These are phyloP conservation scores for Lumnitzera racemosa DNA, from an alignment of 345 rosid species.

Conservation along the genomic window DNA sequence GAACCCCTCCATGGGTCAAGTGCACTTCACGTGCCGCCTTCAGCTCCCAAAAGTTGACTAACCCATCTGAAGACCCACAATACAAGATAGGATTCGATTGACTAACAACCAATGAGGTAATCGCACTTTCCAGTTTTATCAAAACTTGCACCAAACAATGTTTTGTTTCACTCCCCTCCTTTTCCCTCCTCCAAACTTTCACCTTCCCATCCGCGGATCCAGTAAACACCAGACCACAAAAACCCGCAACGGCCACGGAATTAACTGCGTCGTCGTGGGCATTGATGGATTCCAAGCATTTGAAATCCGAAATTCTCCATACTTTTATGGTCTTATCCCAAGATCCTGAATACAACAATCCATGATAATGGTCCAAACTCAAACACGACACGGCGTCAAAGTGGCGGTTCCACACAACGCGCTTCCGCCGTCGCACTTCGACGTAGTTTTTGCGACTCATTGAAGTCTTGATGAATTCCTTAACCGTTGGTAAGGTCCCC, in stretches of 20 bases:
- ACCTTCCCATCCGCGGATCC: constrained; percentile 3
- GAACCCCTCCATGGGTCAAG: neutral
- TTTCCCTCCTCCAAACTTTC: neutral
- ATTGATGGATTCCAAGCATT: constrained; percentile 59
- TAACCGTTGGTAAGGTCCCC: constrained; percentile 28
- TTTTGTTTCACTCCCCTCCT: neutral
- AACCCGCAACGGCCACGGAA: constrained; percentile 22
- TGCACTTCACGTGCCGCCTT: neutral
- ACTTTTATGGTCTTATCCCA: constrained; percentile 84
- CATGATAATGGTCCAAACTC: constrained; percentile 51
- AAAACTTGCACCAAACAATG: neutral
- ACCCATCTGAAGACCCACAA: constrained; percentile 4
- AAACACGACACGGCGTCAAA: constrained; percentile 70
- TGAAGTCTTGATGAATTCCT: constrained; percentile 31
- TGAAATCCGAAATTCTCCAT: constrained; percentile 74
- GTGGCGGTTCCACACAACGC: constrained; percentile 22
- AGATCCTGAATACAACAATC: constrained; percentile 67
- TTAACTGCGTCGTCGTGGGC: constrained; percentile 87
- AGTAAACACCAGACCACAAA: neutral
- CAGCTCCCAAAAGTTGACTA: constrained; percentile 2
- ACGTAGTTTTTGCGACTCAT: constrained; percentile 33
- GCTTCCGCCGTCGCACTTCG: constrained; percentile 11
- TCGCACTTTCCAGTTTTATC: neutral
- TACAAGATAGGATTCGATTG: neutral
- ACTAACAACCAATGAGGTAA: neutral